Percentiles rank a stretch among this genome's conserved stretches.
phyloP scores from a whole-genome alignment of 139 green algal species.

The Chlamydomonas eustigma region DNA sequence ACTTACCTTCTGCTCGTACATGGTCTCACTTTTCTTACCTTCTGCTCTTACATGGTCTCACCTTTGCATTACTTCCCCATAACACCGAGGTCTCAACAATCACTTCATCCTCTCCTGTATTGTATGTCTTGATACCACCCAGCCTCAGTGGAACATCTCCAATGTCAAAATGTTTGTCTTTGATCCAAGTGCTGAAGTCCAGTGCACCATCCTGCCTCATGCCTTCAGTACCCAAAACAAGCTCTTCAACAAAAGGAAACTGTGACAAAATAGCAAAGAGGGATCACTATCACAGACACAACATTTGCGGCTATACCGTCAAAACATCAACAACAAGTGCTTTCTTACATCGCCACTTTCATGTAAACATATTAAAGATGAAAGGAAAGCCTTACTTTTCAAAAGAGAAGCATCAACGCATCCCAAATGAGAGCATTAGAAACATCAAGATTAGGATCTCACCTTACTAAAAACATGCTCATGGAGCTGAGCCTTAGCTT shows the following conservation, averaged over 20 bases:
- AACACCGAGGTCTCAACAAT: constrained; percentile 59
- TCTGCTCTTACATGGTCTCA: too few relatives aligned
- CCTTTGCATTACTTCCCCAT: constrained; percentile 56
- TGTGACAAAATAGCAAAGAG: neutral
- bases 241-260: constrained; percentile 3
- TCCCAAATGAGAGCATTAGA: neutral
- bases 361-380: too few relatives aligned
- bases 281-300: too few relatives aligned
- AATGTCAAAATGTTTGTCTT: neutral
- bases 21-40: too few relatives aligned
- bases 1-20: too few relatives aligned
- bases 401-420: neutral
- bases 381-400: neutral
- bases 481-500: constrained; percentile 10
- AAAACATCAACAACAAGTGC: too few relatives aligned
- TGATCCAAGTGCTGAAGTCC: neutral
- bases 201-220: neutral
- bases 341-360: too few relatives aligned
- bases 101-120: constrained; percentile 58
- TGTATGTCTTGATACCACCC: constrained; percentile 17
- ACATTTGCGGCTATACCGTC: too few relatives aligned
- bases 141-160: neutral
- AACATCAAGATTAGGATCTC: neutral
- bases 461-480: constrained; percentile 9
- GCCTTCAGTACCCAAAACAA: constrained; percentile 10